phyloP scores from a whole-genome alignment of 768 basidiomycete genomes.

The Asterophora parasitica region DNA sequence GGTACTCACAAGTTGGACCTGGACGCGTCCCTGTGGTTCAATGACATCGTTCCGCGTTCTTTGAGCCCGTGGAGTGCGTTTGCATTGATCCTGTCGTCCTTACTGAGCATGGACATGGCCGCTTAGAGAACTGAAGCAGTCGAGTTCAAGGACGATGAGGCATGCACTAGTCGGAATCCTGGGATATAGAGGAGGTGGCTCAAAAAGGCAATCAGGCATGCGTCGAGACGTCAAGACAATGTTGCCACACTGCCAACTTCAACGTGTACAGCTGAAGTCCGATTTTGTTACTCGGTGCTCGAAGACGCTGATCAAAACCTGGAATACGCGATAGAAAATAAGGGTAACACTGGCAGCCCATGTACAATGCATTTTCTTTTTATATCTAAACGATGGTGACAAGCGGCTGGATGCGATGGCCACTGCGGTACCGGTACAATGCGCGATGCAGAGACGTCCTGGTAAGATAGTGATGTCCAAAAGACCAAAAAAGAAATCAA shows the following conservation, averaged over 20 bases:
- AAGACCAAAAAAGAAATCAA: constrained; percentile 8
- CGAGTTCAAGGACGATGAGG: background rate
- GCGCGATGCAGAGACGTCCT: background rate
- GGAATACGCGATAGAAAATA: constrained; percentile 1
- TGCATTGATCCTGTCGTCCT: background rate
- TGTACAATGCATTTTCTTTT: constrained; percentile 1
- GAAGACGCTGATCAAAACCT: no score
- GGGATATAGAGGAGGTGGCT: constrained; percentile 4
- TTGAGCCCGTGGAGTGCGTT: constrained; percentile 1
- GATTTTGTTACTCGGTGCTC: no score
- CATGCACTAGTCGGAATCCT: constrained; percentile 11
- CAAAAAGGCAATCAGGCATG: constrained; percentile 14
- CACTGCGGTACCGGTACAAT: background rate
- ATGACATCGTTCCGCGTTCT: background rate
- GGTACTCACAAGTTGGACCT: constrained; percentile 2
- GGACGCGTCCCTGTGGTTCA: constrained; percentile 12
- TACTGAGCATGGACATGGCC: constrained; percentile 6
- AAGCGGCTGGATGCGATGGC: constrained; percentile 2
- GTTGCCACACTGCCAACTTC: no score
- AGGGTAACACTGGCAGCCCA: constrained; percentile 1
- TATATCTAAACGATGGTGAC: constrained; percentile 5
- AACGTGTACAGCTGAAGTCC: no score
- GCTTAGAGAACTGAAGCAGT: constrained; percentile 3
- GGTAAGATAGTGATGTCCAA: constrained; percentile 8
- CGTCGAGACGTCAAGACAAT: background rate